Evolutionary conservation across 2,329 filamentous ascomycete species (phyloP), one percentile per base, ranked within the genome.

Genomic region (Tympanopsis confertula): DNA sequence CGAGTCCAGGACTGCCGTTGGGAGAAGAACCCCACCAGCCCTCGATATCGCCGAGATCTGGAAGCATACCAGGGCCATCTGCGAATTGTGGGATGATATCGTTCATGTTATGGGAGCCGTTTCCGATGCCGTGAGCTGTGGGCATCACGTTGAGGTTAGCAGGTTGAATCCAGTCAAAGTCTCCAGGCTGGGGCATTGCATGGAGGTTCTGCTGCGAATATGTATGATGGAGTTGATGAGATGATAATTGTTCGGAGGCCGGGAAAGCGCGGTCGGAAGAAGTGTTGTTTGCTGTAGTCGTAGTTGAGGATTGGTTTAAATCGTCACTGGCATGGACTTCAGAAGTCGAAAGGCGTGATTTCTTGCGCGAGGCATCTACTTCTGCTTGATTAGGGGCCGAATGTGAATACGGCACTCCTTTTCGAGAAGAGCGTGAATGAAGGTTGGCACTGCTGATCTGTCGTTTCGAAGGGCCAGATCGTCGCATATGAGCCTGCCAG

Each of bases 401-500:
- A n/a, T n/a, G n/a, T n/a, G n/a, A n/a, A n/a, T n/a, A n/a, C n/a
- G n/a, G n/a, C n/a, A n/a, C n/a, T n/a, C n/a, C n/a, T n/a, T n/a
- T n/a, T n/a, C n/a, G 12, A 7, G 30, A 17, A 7, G 10, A 15
- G 12, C 7, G 15, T 18, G 30, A 33, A 7, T 13, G 30, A 13
- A 10, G 15, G 12, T 33, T n/a, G n/a, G n/a, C n/a, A n/a, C n/a
- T 33, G 10, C 30, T 17, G 10, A 33, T 18, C 15, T 33, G 30
- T 7, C 30, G 30, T 15, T 33, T 33, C 7, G 30, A 10, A 13
- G n/a, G n/a, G n/a, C 30, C 30, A 7, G 30, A 33, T 13, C 30
- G 7, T 10, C 30, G 30, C 30, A 33, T 13, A 18, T 33, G 30
- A 7, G 30, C 30, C 15, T 33, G 30, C 57, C 57, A 61, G 36